Percentiles rank a stretch among this genome's conserved stretches.
Conservation (phyloP, 179 eudicot species). For the Amaranthus tricolor region DNA sequence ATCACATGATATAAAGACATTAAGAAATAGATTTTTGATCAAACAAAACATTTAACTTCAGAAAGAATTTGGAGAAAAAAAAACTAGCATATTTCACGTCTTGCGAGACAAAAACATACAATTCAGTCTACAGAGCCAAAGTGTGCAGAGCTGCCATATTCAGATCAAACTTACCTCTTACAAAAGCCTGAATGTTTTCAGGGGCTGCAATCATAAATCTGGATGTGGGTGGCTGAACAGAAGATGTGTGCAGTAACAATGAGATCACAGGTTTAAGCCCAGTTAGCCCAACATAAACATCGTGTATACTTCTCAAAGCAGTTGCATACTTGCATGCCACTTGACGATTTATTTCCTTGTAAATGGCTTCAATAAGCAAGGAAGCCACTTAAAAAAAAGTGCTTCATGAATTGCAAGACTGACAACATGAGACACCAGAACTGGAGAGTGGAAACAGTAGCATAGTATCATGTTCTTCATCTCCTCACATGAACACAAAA, state of each 20-base stretch:
- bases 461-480: neutral
- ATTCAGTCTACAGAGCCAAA: neutral
- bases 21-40: neutral
- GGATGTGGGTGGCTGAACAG: constrained; percentile 20
- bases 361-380: neutral
- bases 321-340: neutral
- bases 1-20: neutral
- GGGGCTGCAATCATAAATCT: constrained; percentile 14
- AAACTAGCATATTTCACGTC: neutral
- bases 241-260: constrained; percentile 9
- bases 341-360: neutral
- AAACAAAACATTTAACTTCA: neutral
- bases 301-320: neutral
- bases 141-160: neutral
- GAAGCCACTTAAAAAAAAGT: neutral
- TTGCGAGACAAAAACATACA: neutral
- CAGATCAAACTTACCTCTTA: constrained; percentile 18
- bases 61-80: neutral
- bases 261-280: constrained; percentile 4
- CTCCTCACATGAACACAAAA: neutral
- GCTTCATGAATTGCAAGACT: neutral
- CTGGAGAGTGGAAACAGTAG: neutral
- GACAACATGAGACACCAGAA: neutral
- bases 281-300: neutral
- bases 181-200: constrained; percentile 7